Percentiles rank a stretch among this genome's conserved stretches.
These are phyloP conservation scores for Globisporangium abappressorium DNA, from an alignment of 352 stramenopile genomes.

Conservation along the genomic window DNA sequence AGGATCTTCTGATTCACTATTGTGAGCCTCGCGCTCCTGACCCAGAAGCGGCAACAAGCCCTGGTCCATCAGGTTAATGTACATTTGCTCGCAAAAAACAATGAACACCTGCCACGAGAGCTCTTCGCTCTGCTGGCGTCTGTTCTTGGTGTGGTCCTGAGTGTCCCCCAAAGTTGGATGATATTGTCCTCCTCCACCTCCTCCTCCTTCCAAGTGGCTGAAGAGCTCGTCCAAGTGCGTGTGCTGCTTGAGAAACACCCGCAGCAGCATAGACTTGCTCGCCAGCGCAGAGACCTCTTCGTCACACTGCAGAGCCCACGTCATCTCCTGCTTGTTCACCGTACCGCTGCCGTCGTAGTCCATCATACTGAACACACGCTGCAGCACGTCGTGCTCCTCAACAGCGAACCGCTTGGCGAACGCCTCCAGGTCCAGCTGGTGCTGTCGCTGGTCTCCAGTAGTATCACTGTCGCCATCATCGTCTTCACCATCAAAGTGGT, in stretches of 20 bases:
- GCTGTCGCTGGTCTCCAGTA: constrained; percentile 1
- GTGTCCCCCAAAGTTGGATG: neutral
- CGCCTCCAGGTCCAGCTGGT: neutral
- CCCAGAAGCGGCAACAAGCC: constrained; percentile 19
- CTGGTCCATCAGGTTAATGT: constrained; percentile 39
- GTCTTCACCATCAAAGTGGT: neutral
- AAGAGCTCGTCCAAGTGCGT: constrained; percentile 31
- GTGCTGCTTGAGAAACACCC: constrained; percentile 55
- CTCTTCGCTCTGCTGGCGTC: constrained; percentile 20
- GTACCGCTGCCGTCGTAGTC: constrained; percentile 62
- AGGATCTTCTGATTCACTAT: neutral
- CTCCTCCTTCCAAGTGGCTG: constrained; percentile 5
- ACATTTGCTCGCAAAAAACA: constrained; percentile 42
- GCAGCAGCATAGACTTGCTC: constrained; percentile 42
- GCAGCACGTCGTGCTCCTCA: constrained; percentile 37
- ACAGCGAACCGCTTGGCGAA: constrained; percentile 27
- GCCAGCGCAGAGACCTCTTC: constrained; percentile 49
- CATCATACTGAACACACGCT: constrained; percentile 55
- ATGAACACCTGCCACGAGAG: constrained; percentile 58
- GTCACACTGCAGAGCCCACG: constrained; percentile 63
- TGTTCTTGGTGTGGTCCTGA: neutral
- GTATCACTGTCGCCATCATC: constrained; percentile 1
- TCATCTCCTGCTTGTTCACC: constrained; percentile 61
- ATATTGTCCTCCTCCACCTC: neutral
- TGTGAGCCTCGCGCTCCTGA: neutral